Conservation (phyloP, 768 basidiomycete species). For the Leccinum disarticulatum region DNA sequence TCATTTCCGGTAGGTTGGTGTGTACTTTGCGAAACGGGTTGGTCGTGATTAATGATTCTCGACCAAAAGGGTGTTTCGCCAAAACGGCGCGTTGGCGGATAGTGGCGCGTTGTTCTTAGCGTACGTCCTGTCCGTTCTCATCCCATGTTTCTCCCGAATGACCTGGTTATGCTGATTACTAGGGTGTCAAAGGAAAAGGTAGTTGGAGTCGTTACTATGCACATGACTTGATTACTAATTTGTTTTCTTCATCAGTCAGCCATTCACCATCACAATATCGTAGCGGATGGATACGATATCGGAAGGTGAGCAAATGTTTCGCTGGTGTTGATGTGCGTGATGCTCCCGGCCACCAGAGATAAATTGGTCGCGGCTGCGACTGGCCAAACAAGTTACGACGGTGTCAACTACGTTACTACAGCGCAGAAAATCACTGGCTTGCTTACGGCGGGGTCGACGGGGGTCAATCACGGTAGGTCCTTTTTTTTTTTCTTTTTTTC, state of each 20-base stretch:
- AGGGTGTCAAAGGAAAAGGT: slow-evolving; percentile 51
- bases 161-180: background rate
- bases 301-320: slow-evolving; percentile 35
- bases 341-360: slow-evolving; percentile 28
- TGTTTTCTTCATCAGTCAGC: slow-evolving; percentile 23
- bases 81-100: slow-evolving; percentile 53
- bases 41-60: background rate
- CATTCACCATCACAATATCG: slow-evolving; percentile 39
- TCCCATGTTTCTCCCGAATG: background rate
- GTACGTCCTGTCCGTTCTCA: slow-evolving; percentile 31
- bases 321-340: background rate
- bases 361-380: slow-evolving; percentile 38
- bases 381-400: slow-evolving; percentile 41
- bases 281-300: slow-evolving; percentile 47
- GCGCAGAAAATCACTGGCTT: slow-evolving; percentile 51
- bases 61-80: slow-evolving; percentile 45
- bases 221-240: background rate
- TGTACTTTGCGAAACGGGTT: background rate
- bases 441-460: slow-evolving; percentile 48
- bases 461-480: slow-evolving; percentile 51
- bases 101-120: slow-evolving; percentile 56
- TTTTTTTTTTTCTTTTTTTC: background rate
- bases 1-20: slow-evolving; percentile 40
- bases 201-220: background rate
- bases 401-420: slow-evolving; percentile 48